Conservation (phyloP, 306 rosid species). For the Begonia peltatifolia region DNA sequence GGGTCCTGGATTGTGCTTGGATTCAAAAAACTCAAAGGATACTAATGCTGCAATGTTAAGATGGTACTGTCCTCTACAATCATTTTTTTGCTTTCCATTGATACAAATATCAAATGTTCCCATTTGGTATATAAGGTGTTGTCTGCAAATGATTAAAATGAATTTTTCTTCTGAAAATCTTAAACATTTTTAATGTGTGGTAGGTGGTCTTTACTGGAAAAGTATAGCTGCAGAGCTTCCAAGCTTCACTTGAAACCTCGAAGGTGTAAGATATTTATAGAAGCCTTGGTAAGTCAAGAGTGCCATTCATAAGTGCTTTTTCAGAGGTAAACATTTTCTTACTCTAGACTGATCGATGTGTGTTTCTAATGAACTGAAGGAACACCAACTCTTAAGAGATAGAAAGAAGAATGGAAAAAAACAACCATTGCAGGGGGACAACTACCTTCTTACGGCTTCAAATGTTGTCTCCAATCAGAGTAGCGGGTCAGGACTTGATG, state of each 20-base stretch:
- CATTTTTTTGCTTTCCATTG: background rate
- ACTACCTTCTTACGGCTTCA: conserved; percentile 35
- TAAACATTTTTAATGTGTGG: conserved; percentile 3
- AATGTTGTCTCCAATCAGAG: conserved; percentile 44
- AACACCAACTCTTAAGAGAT: conserved; percentile 93
- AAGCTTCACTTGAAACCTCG: conserved; percentile 98
- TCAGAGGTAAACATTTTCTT: background rate
- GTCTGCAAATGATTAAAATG: no score
- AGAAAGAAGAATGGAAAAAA: conserved; percentile 73
- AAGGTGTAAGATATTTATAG: conserved; percentile 80
- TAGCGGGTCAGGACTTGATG: conserved; percentile 55
- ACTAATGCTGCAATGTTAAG: conserved; percentile 98
- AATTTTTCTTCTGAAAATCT: no score
- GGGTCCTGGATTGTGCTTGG: conserved; percentile 81
- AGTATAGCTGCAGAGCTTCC: conserved; percentile 97
- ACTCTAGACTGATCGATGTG: conserved; percentile 30
- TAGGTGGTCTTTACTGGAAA: conserved; percentile 99
- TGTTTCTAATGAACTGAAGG: conserved; percentile 39
- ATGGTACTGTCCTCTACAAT: conserved; percentile 40
- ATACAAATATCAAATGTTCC: background rate
- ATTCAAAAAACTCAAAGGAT: conserved; percentile 86
- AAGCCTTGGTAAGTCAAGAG: conserved; percentile 74
- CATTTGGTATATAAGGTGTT: no score
- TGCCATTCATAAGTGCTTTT: conserved; percentile 7
- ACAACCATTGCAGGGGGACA: conserved; percentile 58